Evolutionary conservation across 2,329 filamentous ascomycete genomes (phyloP), one percentile per base, ranked within the genome.

Genomic region (Aspergillus spinulosporus): DNA sequence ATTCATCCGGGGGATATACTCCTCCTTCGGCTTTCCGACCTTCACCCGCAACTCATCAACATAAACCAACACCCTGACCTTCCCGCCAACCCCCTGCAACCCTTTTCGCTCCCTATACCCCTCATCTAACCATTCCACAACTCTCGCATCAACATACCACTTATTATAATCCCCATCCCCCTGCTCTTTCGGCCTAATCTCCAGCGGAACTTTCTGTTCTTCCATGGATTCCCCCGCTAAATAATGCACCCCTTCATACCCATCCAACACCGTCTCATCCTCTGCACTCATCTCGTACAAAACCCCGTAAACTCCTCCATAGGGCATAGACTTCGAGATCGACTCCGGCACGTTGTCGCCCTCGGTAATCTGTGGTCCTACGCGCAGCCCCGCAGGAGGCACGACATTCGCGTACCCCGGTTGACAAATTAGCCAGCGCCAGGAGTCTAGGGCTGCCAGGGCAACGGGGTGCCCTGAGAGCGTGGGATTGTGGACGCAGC

Each of bases 1-100:
- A 57, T 77, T 76, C 74, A 77, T 76, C 50, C 75, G 59, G 2
- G 64, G 68, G 37, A 77, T 69, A 61, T 77, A 77, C 62, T 76
- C 74, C 5, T 62, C 57, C 37, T 67, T 73, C 1, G 75, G 73
- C 32, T 58, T 52, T 0, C 67, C 70, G 12, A 69, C 54, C 12
- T 49, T 42, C 9, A 75, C 69, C 32, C 72, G 66, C 52, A 68
- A 50, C 60, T 77, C 75, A 66, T 77, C 74, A 7, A 77, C 69
- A 66, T 77, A 77, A 14, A 77, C 72, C 55, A 76, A 60, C 7
- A 68, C 71, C 7, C 59, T 64, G 53, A 71, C 59, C 32, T 60
- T 43, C 5, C 58, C 57, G 6, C 34, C 46, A 29, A 50, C 54
- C 42, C 57, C 48, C 40, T 14, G 31, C 28, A 49, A 14, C 31